Base-by-base conservation (phyloP, 495 filamentous ascomycete species). In the Halenospora varia region DNA sequence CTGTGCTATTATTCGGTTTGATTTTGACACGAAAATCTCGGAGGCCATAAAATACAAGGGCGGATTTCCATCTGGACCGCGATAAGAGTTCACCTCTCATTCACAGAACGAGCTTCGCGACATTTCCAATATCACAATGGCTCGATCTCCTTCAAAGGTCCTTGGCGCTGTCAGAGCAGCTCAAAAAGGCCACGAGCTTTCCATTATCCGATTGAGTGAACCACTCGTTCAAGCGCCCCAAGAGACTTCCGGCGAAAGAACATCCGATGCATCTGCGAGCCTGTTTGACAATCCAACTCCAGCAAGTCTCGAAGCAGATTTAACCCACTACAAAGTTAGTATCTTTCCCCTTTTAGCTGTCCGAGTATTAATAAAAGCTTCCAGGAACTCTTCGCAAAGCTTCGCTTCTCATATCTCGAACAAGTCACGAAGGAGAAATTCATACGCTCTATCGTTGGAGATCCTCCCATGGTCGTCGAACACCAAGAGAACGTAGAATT, bases 361-460 rank as follows among this genome's bases (percentile, higher is more conserved):
- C 10, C 15, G 2, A 25, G 6, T 46, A 18, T 53, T 63, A 22
- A 41, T 22, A 24, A n/a, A 41, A n/a, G 25, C 22, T 48, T 17
- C 48, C 58, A 86, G 79, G 94, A 97, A 74, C 82, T 97, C 25
- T 97, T 97, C 72, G 87, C 90, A 42, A 97, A 97, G 73, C 82
- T 98, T 24, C 90, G 92, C 67, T 97, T 97, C 76, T 95, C 89
- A 62, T 97, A 90, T 71, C 80, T 90, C 57, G 88, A 90, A 68
- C 88, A 90, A 70, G 82, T 88, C 35, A 89, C 87, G 45, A 90
- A 90, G 65, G 88, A 91, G 65, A 88, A 88, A 60, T 89, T 89
- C 68, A 84, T 90, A 29, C 84, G 85, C 57, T 78, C 83, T 55
- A 87, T 89, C 57, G 90, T 93, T 17, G 88, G 88, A 62, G 90